These are phyloP conservation scores for Ensete ventricosum DNA, from an alignment of 176 grass and related monocot species.

Conservation along the genomic window DNA sequence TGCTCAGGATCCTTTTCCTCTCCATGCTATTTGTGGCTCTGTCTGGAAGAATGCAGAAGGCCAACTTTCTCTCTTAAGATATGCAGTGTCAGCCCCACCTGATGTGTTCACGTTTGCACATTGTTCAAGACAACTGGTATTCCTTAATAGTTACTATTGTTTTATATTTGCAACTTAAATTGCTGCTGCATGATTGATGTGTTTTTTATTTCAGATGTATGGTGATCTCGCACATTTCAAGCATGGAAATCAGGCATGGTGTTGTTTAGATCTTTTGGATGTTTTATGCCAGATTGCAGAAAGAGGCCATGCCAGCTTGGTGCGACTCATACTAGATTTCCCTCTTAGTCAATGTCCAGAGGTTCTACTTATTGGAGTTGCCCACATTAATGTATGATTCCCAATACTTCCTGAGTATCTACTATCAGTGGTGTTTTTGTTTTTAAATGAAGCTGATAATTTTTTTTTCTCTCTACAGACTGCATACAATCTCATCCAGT, in stretches of 20 bases:
- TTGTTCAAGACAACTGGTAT: conserved; percentile 53
- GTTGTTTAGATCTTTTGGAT: conserved; percentile 73
- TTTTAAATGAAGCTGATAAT: neutral
- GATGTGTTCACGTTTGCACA: conserved; percentile 76
- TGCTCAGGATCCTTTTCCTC: conserved; percentile 76
- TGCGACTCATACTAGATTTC: conserved; percentile 48
- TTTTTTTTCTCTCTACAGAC: conserved; percentile 49
- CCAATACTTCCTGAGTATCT: neutral
- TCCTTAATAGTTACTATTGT: neutral
- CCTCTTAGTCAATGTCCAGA: conserved; percentile 68
- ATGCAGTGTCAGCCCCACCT: conserved; percentile 49
- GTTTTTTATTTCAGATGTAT: conserved; percentile 44
- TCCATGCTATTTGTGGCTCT: conserved; percentile 75
- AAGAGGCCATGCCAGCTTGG: conserved; percentile 59
- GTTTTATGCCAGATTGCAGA: conserved; percentile 76
- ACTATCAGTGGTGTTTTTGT: neutral
- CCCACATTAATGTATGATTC: conserved; percentile 60
- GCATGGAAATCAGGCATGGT: conserved; percentile 76
- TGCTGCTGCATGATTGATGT: conserved; percentile 5
- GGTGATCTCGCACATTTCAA: conserved; percentile 48
- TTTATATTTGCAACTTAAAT: conserved; percentile 1
- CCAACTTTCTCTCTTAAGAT: conserved; percentile 78
- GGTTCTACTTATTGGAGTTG: conserved; percentile 67
- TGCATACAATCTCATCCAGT: conserved; percentile 79
- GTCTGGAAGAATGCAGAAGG: conserved; percentile 93